Base-by-base conservation (phyloP, 2,329 filamentous ascomycete species). In the Didymella pinodella region DNA sequence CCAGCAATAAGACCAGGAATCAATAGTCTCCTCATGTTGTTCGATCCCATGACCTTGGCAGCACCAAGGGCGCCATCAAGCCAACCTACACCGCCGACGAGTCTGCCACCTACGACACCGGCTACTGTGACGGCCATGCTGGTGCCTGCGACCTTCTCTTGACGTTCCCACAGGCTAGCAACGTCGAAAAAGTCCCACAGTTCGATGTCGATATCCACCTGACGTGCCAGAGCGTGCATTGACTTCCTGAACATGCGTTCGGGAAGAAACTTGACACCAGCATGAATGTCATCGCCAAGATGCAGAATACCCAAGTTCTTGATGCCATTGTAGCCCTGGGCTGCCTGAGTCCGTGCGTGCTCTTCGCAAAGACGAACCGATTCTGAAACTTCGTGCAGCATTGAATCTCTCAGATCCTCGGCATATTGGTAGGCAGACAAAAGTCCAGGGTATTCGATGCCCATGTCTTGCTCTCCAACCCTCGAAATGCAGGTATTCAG, bases 231-330 rank as follows among this genome's bases (percentile, higher is more conserved):
- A 2, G 88, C 86, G 75, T 99, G 92, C 59, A 88, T 86, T 71
- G 90, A 90, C 62, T 91, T 88, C 59, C 88, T 88, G 83, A 98
- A 99, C 95, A 99, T 98, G 73, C 93, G 87, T 68, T 97, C 93
- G 1, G 92, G 88, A 29, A 90, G 88, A 87, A 99, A 97, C 66
- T 88, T 91, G 45, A 97, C 86, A 67, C 93, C 90, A 22, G 90
- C 85, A 55, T 76, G 73, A 68, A 94, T 96, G 68, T 94, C 90
- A 68, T 95, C 88, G 10, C 94, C 94, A 6, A 98, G 86, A 75
- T 99, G 94, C 34, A 94, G 76, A 16, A 98, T 82, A 26, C 95
- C 95, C 1, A 98, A 85, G 66, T 92, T 90, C 75, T 96, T 96
- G 78, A 98, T 96, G 36, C 88, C 85, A 65, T 90, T 91, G 66